Base-by-base conservation (phyloP, 2,329 filamentous ascomycete species). In the Apiospora arundinis region DNA sequence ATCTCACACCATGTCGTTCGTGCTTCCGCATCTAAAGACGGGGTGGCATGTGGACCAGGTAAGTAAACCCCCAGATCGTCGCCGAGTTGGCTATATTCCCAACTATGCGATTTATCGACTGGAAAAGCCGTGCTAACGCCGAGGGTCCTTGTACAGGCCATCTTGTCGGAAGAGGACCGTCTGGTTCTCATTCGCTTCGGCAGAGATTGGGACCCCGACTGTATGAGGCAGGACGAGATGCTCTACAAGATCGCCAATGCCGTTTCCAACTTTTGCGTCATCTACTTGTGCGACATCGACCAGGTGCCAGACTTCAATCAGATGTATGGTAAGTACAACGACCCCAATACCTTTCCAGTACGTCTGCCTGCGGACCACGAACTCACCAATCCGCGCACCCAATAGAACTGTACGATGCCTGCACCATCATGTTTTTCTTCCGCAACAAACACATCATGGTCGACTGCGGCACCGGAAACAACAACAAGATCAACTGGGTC, bases 391-490 rank as follows among this genome's bases (percentile, higher is more conserved):
- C 69, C 68, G 73, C 74, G 72, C 25, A 52, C 21, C n/a, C 37
- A 56, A 45, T 23, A 21, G 40, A 88, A 80, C 87, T 95, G 7
- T 95, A 96, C 85, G 93, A 99, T 80, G 91, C 95, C 0, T 94
- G 95, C 84, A 97, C 96, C 3, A 91, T 98, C 82, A 98, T 98
- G 93, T 97, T 94, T 84, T 97, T 97, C 88, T 97, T 95, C 86
- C 91, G 95, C 73, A 99, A 99, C 82, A 99, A 99, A 82, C 95
- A 98, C 84, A 98, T 98, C 91, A 97, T 97, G 93, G 94, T 93
- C 82, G 95, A 98, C 89, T 95, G 98, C 77, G 95, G 95, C 66
- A 99, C 96, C 1, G 96, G 96, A 75, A 97, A 99, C 85, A 99
- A 99, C 83, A 99, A 99, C 82, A 98, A 98, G 83, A 87, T 98